Evolutionary conservation across 768 basidiomycete genomes (phyloP).

Genomic region (Boletus edulis): DNA sequence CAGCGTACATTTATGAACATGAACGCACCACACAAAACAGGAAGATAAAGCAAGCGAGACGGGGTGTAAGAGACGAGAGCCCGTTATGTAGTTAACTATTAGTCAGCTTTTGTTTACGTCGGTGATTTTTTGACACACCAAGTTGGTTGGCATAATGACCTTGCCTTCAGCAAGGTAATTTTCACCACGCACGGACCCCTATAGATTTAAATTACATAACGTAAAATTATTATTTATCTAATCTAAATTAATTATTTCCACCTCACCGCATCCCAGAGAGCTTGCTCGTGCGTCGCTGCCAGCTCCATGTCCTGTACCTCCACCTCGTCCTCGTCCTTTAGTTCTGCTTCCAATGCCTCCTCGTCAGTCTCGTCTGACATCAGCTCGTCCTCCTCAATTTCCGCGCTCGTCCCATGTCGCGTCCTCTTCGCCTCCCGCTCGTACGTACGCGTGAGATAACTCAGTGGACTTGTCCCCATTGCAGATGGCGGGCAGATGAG

Average conservation of each 20-base stretch:
- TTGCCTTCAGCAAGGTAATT: too few species aligned
- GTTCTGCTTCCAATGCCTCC: constrained; percentile 35
- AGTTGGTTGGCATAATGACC: too few species aligned
- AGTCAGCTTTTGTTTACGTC: too few species aligned
- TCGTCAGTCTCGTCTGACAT: constrained; percentile 37
- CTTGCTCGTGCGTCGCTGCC: constrained; percentile 37
- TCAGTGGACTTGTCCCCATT: constrained; percentile 10
- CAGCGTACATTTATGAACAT: too few species aligned
- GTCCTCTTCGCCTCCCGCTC: constrained; percentile 19
- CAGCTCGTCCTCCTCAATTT: constrained; percentile 21
- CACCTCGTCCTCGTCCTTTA: constrained; percentile 42
- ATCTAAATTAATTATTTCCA: neutral
- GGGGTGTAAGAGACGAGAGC: too few species aligned
- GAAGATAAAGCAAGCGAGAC: too few species aligned
- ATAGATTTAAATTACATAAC: constrained; percentile 1
- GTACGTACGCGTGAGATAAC: constrained; percentile 24
- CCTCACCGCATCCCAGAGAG: constrained; percentile 36
- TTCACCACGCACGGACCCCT: constrained; percentile 33
- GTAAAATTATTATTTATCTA: constrained; percentile 13
- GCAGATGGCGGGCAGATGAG: constrained; percentile 32
- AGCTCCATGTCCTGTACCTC: constrained; percentile 36
- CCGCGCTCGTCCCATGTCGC: constrained; percentile 18
- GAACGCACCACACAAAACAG: too few species aligned
- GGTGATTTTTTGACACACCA: too few species aligned
- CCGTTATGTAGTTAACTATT: too few species aligned